These are phyloP conservation scores for Comarum palustre DNA, from an alignment of 306 rosid genomes.

Conservation along the genomic window DNA sequence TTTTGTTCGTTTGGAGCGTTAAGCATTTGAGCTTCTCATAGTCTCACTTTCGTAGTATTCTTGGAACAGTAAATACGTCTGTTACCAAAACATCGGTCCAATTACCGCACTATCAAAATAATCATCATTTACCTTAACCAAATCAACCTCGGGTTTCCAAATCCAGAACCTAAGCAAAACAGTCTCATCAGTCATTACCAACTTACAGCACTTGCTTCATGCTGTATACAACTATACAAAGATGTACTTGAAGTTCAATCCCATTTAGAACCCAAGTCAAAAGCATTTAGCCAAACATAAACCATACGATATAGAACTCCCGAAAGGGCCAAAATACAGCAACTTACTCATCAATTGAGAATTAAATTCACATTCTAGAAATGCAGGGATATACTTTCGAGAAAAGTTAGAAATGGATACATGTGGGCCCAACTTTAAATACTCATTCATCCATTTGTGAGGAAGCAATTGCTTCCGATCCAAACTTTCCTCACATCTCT, in stretches of 20 bases:
- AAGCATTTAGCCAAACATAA: neutral
- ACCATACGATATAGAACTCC: neutral
- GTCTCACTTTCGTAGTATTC: too few species aligned
- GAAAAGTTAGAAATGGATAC: neutral
- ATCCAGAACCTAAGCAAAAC: constrained; percentile 40
- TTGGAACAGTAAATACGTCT: neutral
- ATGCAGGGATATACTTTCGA: neutral
- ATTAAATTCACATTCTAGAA: neutral
- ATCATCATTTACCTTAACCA: neutral
- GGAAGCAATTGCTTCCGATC: too few species aligned
- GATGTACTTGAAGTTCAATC: neutral
- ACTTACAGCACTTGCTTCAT: neutral
- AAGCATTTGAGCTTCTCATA: too few species aligned
- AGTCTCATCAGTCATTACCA: neutral
- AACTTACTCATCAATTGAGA: too few species aligned
- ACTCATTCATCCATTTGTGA: neutral
- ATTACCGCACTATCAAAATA: neutral
- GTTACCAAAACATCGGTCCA: neutral
- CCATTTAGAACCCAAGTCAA: neutral
- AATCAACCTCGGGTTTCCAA: neutral
- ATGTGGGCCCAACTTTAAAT: neutral
- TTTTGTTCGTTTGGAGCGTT: too few species aligned
- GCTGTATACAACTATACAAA: neutral
- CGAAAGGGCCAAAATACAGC: neutral
- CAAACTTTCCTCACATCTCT: too few species aligned